A percentile compares a stretch with the other conserved stretches of the same genome.
These are phyloP conservation scores for Capillidium heterosporum DNA, from an alignment of 371 early-diverging fungal genomes.

Conservation along the genomic window DNA sequence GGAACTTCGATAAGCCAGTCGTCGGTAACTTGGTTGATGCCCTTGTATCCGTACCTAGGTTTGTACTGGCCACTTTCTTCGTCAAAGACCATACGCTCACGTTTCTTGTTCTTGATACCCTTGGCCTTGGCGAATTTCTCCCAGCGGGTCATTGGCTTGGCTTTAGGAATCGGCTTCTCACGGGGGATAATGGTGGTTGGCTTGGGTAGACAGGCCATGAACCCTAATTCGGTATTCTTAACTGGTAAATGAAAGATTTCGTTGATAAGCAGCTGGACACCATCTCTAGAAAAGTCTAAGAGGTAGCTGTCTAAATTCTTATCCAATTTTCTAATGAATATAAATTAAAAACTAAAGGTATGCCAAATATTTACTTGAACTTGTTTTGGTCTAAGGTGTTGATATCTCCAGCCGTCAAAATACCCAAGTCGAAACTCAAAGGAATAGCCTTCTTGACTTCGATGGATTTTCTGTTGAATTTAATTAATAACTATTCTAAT, in stretches of 20 bases:
- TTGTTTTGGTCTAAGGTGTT: constrained; percentile 50
- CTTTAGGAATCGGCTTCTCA: constrained; percentile 81
- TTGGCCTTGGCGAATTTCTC: constrained; percentile 97
- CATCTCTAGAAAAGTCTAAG: constrained; percentile 55
- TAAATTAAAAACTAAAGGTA: neutral
- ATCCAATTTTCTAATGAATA: constrained; percentile 5
- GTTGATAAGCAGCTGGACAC: constrained; percentile 73
- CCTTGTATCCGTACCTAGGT: constrained; percentile 85
- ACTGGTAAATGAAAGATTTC: constrained; percentile 70
- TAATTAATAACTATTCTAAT: neutral
- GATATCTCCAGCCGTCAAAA: constrained; percentile 57
- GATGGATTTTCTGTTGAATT: constrained; percentile 26
- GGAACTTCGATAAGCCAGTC: constrained; percentile 92
- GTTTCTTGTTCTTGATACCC: constrained; percentile 86
- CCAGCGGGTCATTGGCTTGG: constrained; percentile 88
- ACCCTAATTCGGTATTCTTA: constrained; percentile 44
- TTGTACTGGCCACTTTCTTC: constrained; percentile 73
- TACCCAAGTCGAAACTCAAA: constrained; percentile 67
- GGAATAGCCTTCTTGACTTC: constrained; percentile 50
- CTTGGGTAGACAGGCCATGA: constrained; percentile 64
- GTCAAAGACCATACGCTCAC: constrained; percentile 66
- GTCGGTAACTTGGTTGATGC: constrained; percentile 49
- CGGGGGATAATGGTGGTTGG: constrained; percentile 54
- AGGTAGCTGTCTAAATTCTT: constrained; percentile 39
- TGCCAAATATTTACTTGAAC: constrained; percentile 21